Base-by-base conservation (phyloP, 1,284 basidiomycete genomes). In the Microbotryomycetes sp. region DNA sequence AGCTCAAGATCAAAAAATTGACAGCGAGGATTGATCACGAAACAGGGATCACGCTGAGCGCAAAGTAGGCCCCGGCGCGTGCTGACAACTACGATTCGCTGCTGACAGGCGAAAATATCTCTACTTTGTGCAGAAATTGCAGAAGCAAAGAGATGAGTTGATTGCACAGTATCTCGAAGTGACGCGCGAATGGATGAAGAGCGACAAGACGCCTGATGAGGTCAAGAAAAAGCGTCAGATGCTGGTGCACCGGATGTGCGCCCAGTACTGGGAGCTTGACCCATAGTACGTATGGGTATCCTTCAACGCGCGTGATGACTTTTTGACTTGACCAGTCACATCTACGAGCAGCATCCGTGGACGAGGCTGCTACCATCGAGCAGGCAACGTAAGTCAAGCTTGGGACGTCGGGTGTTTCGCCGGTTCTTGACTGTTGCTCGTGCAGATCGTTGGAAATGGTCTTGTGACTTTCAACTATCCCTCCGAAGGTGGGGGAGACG, bases 201-300 rank as follows among this genome's bases (percentile, higher is more conserved):
- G 63, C 50, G 52, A 68, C 46, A 69, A 68, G 23, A 60, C 65
- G 26, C 68, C 70, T 36, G 28, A 64, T n/a, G 54, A 63, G 6
- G 48, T 70, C 3, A 48, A 22, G 5, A 66, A 71, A 45, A 57
- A 71, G 61, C 73, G 76, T 9, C 58, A 68, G n/a, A 56, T 73
- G n/a, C 54, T 71, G n/a, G 69, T 74, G 36, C 69, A 72, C 65
- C 67, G 72, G 59, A 68, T 77, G 52, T 72, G 76, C 16, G 65
- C 74, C 0, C 74, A 74, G 6, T 76, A 75, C 56, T 72, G 70
- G 55, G 72, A 73, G 32, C 61, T 73, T 48, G 75, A 77, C 53
- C 75, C 74, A 3, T 74, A 70, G 36, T 42, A 12, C 9, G 36
- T 42, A 12, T 42, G 36, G 36, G 12, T 42, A 50, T 52, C 3